Percentiles rank a stretch among this genome's conserved stretches.
Conservation (phyloP, 2,329 filamentous ascomycete genomes). For the Dissoconium aciculare region DNA sequence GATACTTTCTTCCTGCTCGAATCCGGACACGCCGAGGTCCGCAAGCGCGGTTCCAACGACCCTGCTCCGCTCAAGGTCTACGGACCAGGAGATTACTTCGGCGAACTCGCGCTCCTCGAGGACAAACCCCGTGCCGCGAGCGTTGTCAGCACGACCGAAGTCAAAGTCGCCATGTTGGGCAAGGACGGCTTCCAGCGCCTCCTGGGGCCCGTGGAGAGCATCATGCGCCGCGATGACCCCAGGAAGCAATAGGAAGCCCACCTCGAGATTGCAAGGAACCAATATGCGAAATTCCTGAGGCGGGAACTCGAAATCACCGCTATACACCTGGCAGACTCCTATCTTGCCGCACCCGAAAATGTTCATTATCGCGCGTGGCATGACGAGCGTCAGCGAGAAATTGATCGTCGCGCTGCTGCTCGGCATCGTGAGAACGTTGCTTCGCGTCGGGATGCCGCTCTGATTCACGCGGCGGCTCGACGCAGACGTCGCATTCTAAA, state of each 20-base stretch:
- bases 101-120: slow-evolving; percentile 83
- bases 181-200: slow-evolving; percentile 92
- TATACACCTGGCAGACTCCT: too few relatives aligned
- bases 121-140: slow-evolving; percentile 87
- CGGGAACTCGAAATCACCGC: too few relatives aligned
- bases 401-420: too few relatives aligned
- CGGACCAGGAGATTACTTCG: slow-evolving; percentile 89
- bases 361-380: too few relatives aligned
- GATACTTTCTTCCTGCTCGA: slow-evolving; percentile 87
- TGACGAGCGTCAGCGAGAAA: too few relatives aligned
- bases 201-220: slow-evolving; percentile 81
- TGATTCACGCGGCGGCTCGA: too few relatives aligned
- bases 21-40: slow-evolving; percentile 71
- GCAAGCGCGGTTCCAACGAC: slow-evolving; percentile 56
- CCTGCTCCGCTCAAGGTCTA: slow-evolving; percentile 67
- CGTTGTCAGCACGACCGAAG: slow-evolving; percentile 66
- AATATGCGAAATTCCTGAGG: too few relatives aligned
- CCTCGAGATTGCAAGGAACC: too few relatives aligned
- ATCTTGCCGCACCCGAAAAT: too few relatives aligned
- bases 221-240: slow-evolving; percentile 67
- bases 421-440: too few relatives aligned
- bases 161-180: slow-evolving; percentile 83
- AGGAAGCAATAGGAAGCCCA: slow-evolving; percentile 26
- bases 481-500: too few relatives aligned
- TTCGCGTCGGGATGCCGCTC: too few relatives aligned